Base-by-base conservation (phyloP, 139 green algal genomes). In the Diplosphaera chodatii region DNA sequence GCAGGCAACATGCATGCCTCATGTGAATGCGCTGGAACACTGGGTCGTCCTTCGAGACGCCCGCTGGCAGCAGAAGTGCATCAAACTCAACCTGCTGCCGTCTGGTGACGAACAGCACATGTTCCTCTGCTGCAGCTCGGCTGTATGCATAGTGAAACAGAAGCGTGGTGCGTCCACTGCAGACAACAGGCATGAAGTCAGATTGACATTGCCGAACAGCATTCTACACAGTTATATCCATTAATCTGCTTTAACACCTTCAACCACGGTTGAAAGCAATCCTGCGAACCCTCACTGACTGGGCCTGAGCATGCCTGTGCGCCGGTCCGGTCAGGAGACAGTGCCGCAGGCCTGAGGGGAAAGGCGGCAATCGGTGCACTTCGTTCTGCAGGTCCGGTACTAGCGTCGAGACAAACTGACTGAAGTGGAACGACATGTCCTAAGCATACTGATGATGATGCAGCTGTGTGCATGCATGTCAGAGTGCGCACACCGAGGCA, bases 131-230 rank as follows among this genome's bases (percentile, higher is more conserved):
- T 16, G 41, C 32, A 32, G 62, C 70, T 30, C 33, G 59, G 15
- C 34, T 68, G 62, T 75, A 68, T 25, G 70, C 70, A 41, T 55
- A 75, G 22, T 69, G 70, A 15, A 75, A 32, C 62, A 75, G 41
- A 0, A 75, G 56, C 13, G 70, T 56, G 15, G 70, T 75, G 56
- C 67, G 67, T 62, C 70, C 70, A 6, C 70, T 75, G 70, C 70
- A 64, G 13, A 33, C 23, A 25, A 32, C 20, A 59, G 25, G 18
- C 13, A 25, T 59, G 48, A 4, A 3, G n/a, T n/a, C n/a, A n/a
- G n/a, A n/a, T n/a, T n/a, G n/a, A n/a, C n/a, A n/a, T n/a, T n/a
- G n/a, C n/a, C n/a, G n/a, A n/a, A n/a, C n/a, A n/a, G n/a, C n/a
- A n/a, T n/a, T n/a, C n/a, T n/a, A n/a, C n/a, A n/a, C n/a, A n/a